phyloP scores from a whole-genome alignment of 345 rosid genomes.

The Cardiospermum halicacabum region DNA sequence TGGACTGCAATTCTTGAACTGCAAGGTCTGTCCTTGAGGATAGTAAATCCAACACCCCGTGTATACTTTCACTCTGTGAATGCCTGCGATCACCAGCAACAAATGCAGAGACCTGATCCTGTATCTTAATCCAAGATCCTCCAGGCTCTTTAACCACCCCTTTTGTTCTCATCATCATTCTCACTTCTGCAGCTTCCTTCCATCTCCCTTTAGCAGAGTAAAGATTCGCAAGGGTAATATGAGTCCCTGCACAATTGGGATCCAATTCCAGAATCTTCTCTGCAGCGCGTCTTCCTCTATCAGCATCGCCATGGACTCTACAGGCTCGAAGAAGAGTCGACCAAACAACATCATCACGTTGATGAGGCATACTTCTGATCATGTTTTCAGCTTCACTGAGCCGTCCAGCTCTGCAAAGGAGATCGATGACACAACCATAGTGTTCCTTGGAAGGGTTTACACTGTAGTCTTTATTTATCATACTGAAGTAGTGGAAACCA shows the following conservation, averaged over 20 bases:
- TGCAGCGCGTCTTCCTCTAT: conserved; percentile 60
- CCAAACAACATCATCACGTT: conserved; percentile 80
- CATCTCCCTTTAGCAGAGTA: conserved; percentile 67
- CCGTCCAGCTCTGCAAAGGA: conserved; percentile 71
- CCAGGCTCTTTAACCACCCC: conserved; percentile 86
- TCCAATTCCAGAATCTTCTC: conserved; percentile 60
- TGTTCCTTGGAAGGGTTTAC: conserved; percentile 73
- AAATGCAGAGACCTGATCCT: conserved; percentile 48
- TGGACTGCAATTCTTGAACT: conserved; percentile 20
- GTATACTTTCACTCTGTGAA: conserved; percentile 49
- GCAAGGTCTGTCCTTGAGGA: conserved; percentile 28
- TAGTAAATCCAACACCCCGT: conserved; percentile 43
- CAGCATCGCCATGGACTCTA: conserved; percentile 52
- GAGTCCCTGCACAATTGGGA: conserved; percentile 72
- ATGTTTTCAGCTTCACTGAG: conserved; percentile 69
- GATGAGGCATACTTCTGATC: conserved; percentile 64
- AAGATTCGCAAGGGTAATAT: conserved; percentile 71
- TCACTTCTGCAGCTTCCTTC: conserved; percentile 71
- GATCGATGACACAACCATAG: conserved; percentile 89
- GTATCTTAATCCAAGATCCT: conserved; percentile 73
- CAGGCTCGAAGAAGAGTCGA: conserved; percentile 73
- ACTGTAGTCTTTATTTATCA: conserved; percentile 43
- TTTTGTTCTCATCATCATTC: conserved; percentile 63
- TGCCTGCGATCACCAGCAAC: conserved; percentile 63
- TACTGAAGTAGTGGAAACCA: conserved; percentile 67